phyloP scores from a whole-genome alignment of 495 filamentous ascomycete species.

The Daldinia bambusicola region DNA sequence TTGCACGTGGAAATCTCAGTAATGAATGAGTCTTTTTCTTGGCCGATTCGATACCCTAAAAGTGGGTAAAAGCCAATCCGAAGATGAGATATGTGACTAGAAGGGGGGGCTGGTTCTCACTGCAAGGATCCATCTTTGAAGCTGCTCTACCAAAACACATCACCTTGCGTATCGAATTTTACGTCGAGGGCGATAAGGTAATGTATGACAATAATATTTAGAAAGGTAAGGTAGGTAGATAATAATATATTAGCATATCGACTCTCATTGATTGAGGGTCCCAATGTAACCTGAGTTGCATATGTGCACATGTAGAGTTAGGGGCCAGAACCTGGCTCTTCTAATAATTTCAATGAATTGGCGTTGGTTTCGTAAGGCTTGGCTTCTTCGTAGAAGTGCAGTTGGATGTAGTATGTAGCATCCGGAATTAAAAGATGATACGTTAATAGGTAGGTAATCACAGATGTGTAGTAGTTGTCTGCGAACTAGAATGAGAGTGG shows the following conservation, averaged over 20 bases:
- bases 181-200: not conserved
- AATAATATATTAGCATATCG: not conserved
- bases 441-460: too few species aligned
- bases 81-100: not conserved
- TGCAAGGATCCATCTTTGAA: not conserved
- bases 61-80: constrained; percentile 3
- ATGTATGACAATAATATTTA: not conserved
- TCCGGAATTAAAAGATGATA: not conserved
- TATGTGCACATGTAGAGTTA: constrained; percentile 5
- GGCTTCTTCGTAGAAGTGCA: not conserved
- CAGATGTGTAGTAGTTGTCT: not conserved
- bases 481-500: not conserved
- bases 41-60: not conserved
- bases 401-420: not conserved
- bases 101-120: not conserved
- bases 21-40: constrained; percentile 1
- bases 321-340: constrained; percentile 3
- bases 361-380: not conserved
- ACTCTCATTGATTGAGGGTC: not conserved
- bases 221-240: not conserved
- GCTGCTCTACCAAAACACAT: not conserved
- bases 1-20: constrained; percentile 19
- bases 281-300: constrained; percentile 5
- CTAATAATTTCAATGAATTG: not conserved
- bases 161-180: not conserved